Evolutionary conservation across 1,284 basidiomycete genomes (phyloP).

Genomic region (Takashimella koratensis): DNA sequence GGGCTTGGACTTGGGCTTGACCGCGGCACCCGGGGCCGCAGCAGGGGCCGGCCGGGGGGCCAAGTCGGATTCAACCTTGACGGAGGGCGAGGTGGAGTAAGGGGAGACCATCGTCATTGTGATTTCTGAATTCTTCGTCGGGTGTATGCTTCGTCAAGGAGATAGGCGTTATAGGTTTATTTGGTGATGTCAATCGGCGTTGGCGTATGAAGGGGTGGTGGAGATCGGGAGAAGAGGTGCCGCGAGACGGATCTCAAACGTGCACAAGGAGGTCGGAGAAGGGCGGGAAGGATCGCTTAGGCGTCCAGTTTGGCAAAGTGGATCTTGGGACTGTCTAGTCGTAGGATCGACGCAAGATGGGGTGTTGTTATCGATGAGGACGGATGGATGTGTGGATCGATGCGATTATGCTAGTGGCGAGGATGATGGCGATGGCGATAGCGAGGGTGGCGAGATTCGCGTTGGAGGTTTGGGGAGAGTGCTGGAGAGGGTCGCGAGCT

Average conservation of each 20-base stretch:
- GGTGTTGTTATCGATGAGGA: too few relatives aligned
- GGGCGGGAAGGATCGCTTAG: slow-evolving; percentile 23
- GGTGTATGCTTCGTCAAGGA: not conserved
- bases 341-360: too few relatives aligned
- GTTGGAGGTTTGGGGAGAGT: slow-evolving; percentile 52
- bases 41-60: slow-evolving; percentile 17
- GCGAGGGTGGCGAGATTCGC: too few relatives aligned
- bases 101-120: slow-evolving; percentile 24
- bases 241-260: slow-evolving; percentile 49
- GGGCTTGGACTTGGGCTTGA: slow-evolving; percentile 60
- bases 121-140: slow-evolving; percentile 8
- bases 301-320: slow-evolving; percentile 30
- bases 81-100: slow-evolving; percentile 28
- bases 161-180: not conserved
- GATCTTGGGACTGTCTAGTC: too few relatives aligned
- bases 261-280: slow-evolving; percentile 48
- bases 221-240: slow-evolving; percentile 34
- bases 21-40: slow-evolving; percentile 18
- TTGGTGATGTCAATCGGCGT: slow-evolving; percentile 1
- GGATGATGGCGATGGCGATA: too few relatives aligned
- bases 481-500: slow-evolving; percentile 95
- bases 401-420: too few relatives aligned
- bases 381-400: too few relatives aligned
- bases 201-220: slow-evolving; percentile 5
- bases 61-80: slow-evolving; percentile 15